phyloP scores from a whole-genome alignment of 2,329 filamentous ascomycete genomes.

The Scedosporium boydii region DNA sequence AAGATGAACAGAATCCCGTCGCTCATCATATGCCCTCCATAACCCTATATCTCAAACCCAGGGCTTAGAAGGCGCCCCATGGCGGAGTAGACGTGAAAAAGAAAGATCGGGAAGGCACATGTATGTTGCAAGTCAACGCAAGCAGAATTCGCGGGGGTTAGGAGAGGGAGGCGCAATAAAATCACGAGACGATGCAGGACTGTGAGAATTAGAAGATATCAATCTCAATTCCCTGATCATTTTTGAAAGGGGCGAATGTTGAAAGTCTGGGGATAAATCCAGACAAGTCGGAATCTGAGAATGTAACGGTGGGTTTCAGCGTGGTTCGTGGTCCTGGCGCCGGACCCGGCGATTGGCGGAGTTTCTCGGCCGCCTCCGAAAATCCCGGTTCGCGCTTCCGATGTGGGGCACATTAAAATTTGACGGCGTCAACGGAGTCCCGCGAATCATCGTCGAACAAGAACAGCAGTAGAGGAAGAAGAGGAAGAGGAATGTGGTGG shows the following conservation, averaged over 20 bases:
- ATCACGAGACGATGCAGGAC: background rate
- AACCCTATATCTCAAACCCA: background rate
- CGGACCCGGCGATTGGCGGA: constrained; percentile 4
- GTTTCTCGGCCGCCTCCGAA: constrained; percentile 4
- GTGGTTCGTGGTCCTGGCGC: background rate
- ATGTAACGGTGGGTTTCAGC: background rate
- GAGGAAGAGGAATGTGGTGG: background rate
- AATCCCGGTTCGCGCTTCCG: background rate
- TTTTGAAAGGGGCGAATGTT: background rate
- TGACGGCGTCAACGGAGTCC: background rate
- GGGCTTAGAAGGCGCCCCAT: background rate
- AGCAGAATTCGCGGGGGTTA: background rate
- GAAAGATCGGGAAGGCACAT: background rate
- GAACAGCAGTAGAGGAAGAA: background rate
- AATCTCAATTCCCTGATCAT: background rate
- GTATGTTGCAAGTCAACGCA: background rate
- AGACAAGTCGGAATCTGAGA: background rate
- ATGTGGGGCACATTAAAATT: background rate
- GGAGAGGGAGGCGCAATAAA: background rate
- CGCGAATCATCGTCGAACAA: background rate
- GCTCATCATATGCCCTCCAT: background rate
- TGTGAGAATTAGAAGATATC: background rate
- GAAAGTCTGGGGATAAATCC: background rate
- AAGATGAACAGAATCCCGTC: background rate
- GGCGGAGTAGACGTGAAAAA: background rate